A percentile compares a stretch with the other conserved stretches of the same genome.
phyloP scores from a whole-genome alignment of 2,329 filamentous ascomycete genomes.

The Microdochium trichocladiopsis region DNA sequence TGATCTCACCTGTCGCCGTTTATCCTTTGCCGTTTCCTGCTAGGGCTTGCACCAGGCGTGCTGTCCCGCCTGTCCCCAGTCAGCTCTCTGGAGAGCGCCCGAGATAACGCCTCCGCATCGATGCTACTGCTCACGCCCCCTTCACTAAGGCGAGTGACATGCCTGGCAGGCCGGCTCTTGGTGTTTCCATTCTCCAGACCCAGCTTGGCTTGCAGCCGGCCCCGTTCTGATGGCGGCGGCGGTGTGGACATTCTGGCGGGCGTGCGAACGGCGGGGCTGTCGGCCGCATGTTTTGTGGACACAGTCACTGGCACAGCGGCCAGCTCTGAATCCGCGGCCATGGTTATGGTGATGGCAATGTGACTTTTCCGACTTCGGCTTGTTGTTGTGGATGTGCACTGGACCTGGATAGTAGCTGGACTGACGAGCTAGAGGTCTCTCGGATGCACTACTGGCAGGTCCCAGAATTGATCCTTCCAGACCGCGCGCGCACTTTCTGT shows the following conservation, averaged over 20 bases:
- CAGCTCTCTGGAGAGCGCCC: conserved; percentile 44
- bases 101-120: conserved; percentile 42
- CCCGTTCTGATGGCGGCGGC: conserved; percentile 35
- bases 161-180: conserved; percentile 19
- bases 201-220: conserved; percentile 31
- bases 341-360: conserved; percentile 8
- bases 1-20: conserved; percentile 50
- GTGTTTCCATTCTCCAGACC: conserved; percentile 27
- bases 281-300: conserved; percentile 23
- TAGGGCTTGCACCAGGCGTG: conserved; percentile 46
- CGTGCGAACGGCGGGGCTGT: conserved; percentile 23
- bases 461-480: too few relatives aligned
- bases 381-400: background rate
- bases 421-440: too few relatives aligned
- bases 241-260: conserved; percentile 34
- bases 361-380: background rate
- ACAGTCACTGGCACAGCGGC: conserved; percentile 12
- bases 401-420: too few relatives aligned
- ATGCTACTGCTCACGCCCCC: conserved; percentile 27
- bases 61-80: conserved; percentile 43
- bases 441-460: too few relatives aligned
- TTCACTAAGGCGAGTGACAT: conserved; percentile 26
- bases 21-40: conserved; percentile 52
- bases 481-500: too few relatives aligned
- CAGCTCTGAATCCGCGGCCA: conserved; percentile 25